A percentile compares a stretch with the other conserved stretches of the same genome.
These are phyloP conservation scores for Abrus precatorius DNA, from an alignment of 306 rosid genomes.

Conservation along the genomic window DNA sequence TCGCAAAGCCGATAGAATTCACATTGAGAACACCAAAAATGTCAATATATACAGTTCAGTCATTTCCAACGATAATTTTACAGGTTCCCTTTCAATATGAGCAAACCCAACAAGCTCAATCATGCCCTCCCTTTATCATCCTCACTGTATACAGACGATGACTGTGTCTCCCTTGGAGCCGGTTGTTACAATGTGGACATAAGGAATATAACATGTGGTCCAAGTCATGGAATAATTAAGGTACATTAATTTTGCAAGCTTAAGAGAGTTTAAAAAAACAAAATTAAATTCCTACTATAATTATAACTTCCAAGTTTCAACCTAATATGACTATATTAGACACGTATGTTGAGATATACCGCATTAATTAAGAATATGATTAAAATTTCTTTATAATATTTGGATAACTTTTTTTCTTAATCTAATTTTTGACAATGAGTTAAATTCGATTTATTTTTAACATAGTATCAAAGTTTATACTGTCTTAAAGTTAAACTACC, in stretches of 20 bases:
- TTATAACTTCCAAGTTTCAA: no score
- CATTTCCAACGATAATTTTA: constrained; percentile 47
- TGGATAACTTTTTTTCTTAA: no score
- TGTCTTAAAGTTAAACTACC: no score
- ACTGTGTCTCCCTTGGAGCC: background rate
- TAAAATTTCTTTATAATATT: no score
- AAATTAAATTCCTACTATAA: no score
- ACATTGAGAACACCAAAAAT: constrained; percentile 59
- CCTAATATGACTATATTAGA: no score
- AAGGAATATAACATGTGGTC: constrained; percentile 12
- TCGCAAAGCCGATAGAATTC: constrained; percentile 72
- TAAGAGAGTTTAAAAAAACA: no score
- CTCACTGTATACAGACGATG: background rate
- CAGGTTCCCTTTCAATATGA: background rate
- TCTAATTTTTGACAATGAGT: no score
- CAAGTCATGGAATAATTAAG: constrained; percentile 18
- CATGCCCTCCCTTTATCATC: background rate
- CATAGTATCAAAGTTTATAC: no score
- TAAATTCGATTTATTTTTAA: no score
- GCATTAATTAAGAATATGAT: no score
- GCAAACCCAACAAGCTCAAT: background rate
- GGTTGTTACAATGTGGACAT: constrained; percentile 21
- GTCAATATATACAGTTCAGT: constrained; percentile 54
- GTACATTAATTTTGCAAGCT: background rate
- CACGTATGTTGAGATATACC: no score